These are phyloP conservation scores for Triticum dicoccoides DNA, from an alignment of 176 grass and related monocot genomes.

Conservation along the genomic window DNA sequence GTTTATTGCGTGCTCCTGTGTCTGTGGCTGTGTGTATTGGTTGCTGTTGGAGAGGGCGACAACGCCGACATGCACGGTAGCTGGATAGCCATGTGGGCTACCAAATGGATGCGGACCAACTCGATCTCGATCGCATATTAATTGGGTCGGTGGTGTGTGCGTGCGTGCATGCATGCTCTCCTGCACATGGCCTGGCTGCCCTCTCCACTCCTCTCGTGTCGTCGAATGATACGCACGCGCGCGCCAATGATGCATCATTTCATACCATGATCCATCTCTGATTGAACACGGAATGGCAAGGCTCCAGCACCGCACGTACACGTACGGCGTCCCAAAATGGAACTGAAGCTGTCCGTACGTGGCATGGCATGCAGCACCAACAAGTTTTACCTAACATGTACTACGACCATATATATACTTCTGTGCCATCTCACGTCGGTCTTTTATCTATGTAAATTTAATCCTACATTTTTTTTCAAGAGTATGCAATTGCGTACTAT, in stretches of 20 bases:
- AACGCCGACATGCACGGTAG: neutral
- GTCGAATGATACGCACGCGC: neutral
- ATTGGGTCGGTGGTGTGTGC: neutral
- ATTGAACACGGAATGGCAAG: neutral
- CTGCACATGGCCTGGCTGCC: constrained; percentile 1
- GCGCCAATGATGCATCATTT: neutral
- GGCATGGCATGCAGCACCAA: neutral
- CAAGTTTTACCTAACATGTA: neutral
- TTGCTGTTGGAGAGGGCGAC: neutral
- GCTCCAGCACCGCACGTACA: neutral
- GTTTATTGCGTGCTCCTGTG: neutral
- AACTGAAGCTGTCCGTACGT: neutral
- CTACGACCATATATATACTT: neutral
- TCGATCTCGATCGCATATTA: neutral
- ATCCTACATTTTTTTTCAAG: neutral
- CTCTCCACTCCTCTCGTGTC: neutral
- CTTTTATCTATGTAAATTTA: neutral
- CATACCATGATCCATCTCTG: neutral
- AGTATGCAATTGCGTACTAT: no score
- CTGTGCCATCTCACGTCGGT: neutral
- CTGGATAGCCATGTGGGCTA: neutral
- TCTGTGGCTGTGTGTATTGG: no score
- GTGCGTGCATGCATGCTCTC: neutral
- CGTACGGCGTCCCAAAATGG: neutral
- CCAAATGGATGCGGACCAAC: neutral